Evolutionary conservation across 2,329 filamentous ascomycete genomes (phyloP), one percentile per base, ranked within the genome.

Genomic region (Aspergillus hortae): DNA sequence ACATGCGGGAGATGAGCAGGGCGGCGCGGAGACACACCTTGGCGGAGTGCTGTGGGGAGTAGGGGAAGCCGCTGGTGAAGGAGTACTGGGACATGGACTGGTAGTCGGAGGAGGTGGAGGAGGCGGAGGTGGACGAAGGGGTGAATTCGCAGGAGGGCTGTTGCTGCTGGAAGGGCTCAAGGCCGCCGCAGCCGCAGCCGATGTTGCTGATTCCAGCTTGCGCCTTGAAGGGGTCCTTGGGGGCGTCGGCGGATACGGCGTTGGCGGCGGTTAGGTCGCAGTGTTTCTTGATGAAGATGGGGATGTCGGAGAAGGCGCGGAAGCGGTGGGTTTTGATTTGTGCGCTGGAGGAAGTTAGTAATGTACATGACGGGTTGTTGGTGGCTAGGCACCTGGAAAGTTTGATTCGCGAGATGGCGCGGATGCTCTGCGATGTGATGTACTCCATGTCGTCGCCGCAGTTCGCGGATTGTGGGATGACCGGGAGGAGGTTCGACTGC

Each of bases 321-420:
- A 76, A 76, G n/a, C 74, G 70, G 52, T 77, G 73, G 1, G 69
- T 64, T 60, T 76, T 77, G 30, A 77, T 76, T 57, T 73, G 71
- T 10, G 74, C 72, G 57, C 74, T 77, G 36, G 9, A 38, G 15
- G 10, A 19, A 4, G 40, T 61, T 53, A 55, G 45, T 52, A 41
- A 46, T 21, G 25, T 23, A 17, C 11, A 6, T 35, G 23, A 23
- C 23, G 23, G 23, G 23, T 23, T 23, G 23, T 6, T 38, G 14
- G 7, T 4, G 4, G 5, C 14, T 15, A 46, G 53, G 12, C 56
- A 75, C 74, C 74, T 76, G 40, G 68, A 71, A 15, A 76, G 52
- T 51, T 77, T 77, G 45, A 77, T 75, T 42, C 69, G 67, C 25
- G 72, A 66, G 50, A 76, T 76, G 46, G 65, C 58, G 35, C 70